Conservation (phyloP, 73 alveolate genomes). For the Blepharisma japonicum region DNA sequence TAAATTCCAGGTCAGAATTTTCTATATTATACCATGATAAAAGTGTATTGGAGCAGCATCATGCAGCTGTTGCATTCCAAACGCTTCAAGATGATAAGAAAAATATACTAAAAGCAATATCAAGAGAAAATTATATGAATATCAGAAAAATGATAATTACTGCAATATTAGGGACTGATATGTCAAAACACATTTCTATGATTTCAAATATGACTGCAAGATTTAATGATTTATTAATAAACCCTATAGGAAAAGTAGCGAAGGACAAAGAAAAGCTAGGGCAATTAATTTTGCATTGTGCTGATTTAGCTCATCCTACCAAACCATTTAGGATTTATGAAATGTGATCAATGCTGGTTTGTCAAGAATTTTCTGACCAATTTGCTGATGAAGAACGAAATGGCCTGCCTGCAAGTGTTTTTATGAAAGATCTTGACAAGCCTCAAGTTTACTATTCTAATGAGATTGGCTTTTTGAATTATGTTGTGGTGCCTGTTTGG, state of each 20-base stretch:
- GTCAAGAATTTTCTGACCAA: slow-evolving; percentile 20
- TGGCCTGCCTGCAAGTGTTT: slow-evolving; percentile 1
- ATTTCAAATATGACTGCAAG: slow-evolving; percentile 26
- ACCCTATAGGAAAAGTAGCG: slow-evolving; percentile 14
- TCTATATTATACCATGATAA: slow-evolving; percentile 78
- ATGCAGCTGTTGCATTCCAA: slow-evolving; percentile 71
- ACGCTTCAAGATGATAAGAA: slow-evolving; percentile 48
- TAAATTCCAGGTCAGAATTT: slow-evolving; percentile 48
- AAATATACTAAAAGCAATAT: slow-evolving; percentile 49
- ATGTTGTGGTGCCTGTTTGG: slow-evolving; percentile 40
- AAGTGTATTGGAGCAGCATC: slow-evolving; percentile 81
- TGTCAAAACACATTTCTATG: slow-evolving; percentile 70
- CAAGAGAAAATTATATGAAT: slow-evolving; percentile 36
- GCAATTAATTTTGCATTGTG: slow-evolving; percentile 19
- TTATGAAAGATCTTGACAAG: slow-evolving; percentile 33
- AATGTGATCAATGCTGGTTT: slow-evolving; percentile 17
- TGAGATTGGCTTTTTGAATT: slow-evolving; percentile 42
- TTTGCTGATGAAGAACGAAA: background rate
- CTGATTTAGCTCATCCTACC: background rate
- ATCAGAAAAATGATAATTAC: slow-evolving; percentile 75
- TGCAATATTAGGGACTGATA: slow-evolving; percentile 84
- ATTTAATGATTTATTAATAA: background rate
- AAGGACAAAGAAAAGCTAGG: slow-evolving; percentile 31
- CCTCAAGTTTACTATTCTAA: slow-evolving; percentile 11
- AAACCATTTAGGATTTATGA: slow-evolving; percentile 12